Percentiles rank a stretch among this genome's conserved stretches.
phyloP scores from a whole-genome alignment of 805 yeast species.

The Wickerhamomyces xylosicus region DNA sequence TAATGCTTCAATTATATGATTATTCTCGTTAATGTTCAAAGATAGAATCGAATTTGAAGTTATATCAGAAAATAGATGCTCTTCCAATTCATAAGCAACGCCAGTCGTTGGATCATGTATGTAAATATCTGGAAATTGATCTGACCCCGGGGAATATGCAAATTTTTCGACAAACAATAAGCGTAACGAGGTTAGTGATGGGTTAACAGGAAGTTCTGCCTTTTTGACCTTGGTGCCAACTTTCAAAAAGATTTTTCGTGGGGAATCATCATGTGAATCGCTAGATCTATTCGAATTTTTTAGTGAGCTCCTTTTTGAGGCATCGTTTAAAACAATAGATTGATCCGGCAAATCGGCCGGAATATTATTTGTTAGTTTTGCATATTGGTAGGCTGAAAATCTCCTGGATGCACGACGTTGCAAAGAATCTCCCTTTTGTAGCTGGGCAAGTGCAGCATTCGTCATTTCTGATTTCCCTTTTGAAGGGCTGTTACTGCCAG shows the following conservation, averaged over 20 bases:
- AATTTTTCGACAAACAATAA: slow-evolving; percentile 79
- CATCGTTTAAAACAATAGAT: slow-evolving; percentile 1
- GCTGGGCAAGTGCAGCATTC: slow-evolving; percentile 58
- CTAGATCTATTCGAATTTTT: background rate
- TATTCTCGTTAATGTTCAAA: slow-evolving; percentile 36
- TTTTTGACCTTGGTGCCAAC: slow-evolving; percentile 47
- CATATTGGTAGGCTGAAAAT: slow-evolving; percentile 87
- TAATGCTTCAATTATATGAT: slow-evolving; percentile 9
- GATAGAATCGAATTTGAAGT: slow-evolving; percentile 49
- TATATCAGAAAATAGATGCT: slow-evolving; percentile 47
- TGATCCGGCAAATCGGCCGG: slow-evolving; percentile 20
- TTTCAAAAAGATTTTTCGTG: slow-evolving; percentile 33
- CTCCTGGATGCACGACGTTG: slow-evolving; percentile 91
- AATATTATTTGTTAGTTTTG: slow-evolving; percentile 50
- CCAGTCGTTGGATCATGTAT: slow-evolving; percentile 49
- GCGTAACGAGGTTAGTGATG: slow-evolving; percentile 36
- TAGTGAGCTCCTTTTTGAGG: background rate
- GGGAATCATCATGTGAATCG: background rate
- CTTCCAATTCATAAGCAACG: slow-evolving; percentile 75
- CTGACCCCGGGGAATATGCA: slow-evolving; percentile 67
- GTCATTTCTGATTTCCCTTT: slow-evolving; percentile 5
- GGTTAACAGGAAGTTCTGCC: slow-evolving; percentile 23
- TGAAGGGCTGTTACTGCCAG: slow-evolving; percentile 8
- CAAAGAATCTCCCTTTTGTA: slow-evolving; percentile 74
- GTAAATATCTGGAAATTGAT: slow-evolving; percentile 70